phyloP scores from a whole-genome alignment of 176 grass and related monocot species.

The Eleusine indica region DNA sequence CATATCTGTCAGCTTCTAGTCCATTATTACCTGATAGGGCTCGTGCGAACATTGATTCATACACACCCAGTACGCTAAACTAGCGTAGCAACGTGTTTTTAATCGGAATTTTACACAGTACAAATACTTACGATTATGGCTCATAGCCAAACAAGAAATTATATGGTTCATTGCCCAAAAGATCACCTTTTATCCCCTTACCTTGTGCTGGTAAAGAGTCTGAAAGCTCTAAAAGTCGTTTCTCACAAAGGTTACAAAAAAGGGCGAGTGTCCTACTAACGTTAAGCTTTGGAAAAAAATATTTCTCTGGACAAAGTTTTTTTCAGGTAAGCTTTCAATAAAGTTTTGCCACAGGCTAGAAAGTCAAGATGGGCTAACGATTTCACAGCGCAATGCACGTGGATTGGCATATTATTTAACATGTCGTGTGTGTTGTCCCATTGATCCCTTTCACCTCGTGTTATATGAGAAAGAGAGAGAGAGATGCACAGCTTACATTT shows the following conservation, averaged over 20 bases:
- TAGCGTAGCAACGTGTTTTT: not conserved
- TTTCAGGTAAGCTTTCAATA: not conserved
- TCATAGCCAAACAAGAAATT: not conserved
- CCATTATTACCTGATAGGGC: not conserved
- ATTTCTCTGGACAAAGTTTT: conserved; percentile 26
- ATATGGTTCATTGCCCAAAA: not conserved
- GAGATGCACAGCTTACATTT: conserved; percentile 54
- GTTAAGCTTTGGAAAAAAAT: conserved; percentile 14
- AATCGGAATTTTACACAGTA: not conserved
- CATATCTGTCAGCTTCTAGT: not conserved
- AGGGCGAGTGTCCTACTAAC: not conserved
- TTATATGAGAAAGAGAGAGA: not conserved
- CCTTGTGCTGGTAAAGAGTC: not conserved
- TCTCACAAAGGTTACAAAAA: conserved; percentile 18
- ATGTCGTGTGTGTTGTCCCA: not conserved
- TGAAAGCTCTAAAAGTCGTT: conserved; percentile 29
- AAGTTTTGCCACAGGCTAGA: conserved; percentile 3
- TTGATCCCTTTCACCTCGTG: not conserved
- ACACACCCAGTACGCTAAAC: not conserved
- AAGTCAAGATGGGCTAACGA: not conserved
- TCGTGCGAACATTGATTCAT: not conserved
- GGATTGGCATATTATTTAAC: conserved; percentile 23
- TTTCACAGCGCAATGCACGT: conserved; percentile 19
- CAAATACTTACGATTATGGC: not conserved
- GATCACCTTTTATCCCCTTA: not conserved